These are phyloP conservation scores for Ophiocordyceps robertsii DNA, from an alignment of 2,329 filamentous ascomycete species.

Conservation along the genomic window DNA sequence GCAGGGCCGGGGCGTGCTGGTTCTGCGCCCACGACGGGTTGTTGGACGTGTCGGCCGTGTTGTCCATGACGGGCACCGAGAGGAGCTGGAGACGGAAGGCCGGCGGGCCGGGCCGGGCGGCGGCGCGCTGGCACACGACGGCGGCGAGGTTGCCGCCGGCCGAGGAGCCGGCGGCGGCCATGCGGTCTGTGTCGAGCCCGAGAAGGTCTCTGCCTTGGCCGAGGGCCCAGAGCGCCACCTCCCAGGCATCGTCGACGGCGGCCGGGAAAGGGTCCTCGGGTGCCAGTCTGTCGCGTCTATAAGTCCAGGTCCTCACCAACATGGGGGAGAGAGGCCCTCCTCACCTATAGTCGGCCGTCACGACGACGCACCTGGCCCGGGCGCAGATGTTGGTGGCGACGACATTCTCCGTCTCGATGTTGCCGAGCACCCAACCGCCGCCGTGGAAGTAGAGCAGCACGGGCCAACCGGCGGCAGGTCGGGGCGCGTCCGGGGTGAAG, in stretches of 20 bases:
- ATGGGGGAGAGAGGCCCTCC: too few relatives aligned
- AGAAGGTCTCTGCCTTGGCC: not conserved
- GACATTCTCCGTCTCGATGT: conserved; percentile 34
- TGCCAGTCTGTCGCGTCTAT: conserved; percentile 22
- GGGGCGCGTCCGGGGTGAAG: conserved; percentile 26
- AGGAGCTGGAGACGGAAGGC: conserved; percentile 31
- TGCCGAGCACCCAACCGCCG: conserved; percentile 36
- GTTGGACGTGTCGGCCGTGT: conserved; percentile 28
- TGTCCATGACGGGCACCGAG: conserved; percentile 44
- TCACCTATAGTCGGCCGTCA: conserved; percentile 1
- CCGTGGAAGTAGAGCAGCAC: conserved; percentile 35
- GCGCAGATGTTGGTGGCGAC: conserved; percentile 31
- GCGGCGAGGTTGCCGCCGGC: conserved; percentile 6
- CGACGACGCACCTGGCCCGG: conserved; percentile 4
- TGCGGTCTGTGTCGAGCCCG: conserved; percentile 22
- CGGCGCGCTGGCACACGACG: conserved; percentile 34
- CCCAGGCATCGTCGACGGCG: conserved; percentile 38
- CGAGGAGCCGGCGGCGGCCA: conserved; percentile 32
- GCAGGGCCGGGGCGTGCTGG: conserved; percentile 35
- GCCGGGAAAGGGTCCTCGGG: conserved; percentile 38
- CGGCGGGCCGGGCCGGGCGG: conserved; percentile 16
- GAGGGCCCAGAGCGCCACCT: conserved; percentile 31
- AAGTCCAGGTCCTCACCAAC: too few relatives aligned
- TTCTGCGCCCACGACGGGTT: conserved; percentile 36
- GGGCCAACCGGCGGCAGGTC: conserved; percentile 28